phyloP scores from a whole-genome alignment of 441 rosid genomes.

The Theobroma grandiflorum region DNA sequence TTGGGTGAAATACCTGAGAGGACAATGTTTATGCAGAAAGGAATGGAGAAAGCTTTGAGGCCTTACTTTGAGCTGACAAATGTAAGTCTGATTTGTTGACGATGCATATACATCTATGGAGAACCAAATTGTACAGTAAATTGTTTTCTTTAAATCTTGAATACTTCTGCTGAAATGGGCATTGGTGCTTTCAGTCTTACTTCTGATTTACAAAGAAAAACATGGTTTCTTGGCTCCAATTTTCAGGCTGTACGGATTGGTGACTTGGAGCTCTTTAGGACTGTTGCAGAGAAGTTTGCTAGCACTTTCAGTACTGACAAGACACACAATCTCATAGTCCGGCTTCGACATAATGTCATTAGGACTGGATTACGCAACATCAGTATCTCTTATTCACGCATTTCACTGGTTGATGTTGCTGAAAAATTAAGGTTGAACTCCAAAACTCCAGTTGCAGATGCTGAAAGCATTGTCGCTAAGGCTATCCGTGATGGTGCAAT shows the following conservation, averaged over 20 bases:
- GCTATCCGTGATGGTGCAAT: constrained; percentile 71
- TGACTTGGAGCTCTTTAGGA: constrained; percentile 65
- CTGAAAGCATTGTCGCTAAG: constrained; percentile 68
- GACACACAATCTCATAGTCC: constrained; percentile 64
- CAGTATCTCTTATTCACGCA: constrained; percentile 62
- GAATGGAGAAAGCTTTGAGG: constrained; percentile 67
- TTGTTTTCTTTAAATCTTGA: neutral
- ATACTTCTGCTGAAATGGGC: neutral
- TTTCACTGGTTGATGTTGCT: constrained; percentile 69
- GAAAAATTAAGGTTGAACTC: constrained; percentile 65
- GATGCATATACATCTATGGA: neutral
- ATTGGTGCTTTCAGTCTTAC: neutral
- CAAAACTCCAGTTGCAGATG: constrained; percentile 66
- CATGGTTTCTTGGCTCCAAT: constrained; percentile 15
- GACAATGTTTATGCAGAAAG: constrained; percentile 63
- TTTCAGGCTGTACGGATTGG: constrained; percentile 71
- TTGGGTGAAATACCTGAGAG: constrained; percentile 72
- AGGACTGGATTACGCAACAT: constrained; percentile 67
- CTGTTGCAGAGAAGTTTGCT: constrained; percentile 62
- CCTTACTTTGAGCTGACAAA: constrained; percentile 73
- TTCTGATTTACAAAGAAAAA: neutral
- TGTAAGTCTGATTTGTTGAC: constrained; percentile 46
- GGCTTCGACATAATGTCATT: constrained; percentile 68
- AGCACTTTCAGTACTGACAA: constrained; percentile 58
- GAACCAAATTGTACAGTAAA: neutral